Evolutionary conservation across 2,329 filamentous ascomycete species (phyloP).

Genomic region (Setomelanomma holmii): DNA sequence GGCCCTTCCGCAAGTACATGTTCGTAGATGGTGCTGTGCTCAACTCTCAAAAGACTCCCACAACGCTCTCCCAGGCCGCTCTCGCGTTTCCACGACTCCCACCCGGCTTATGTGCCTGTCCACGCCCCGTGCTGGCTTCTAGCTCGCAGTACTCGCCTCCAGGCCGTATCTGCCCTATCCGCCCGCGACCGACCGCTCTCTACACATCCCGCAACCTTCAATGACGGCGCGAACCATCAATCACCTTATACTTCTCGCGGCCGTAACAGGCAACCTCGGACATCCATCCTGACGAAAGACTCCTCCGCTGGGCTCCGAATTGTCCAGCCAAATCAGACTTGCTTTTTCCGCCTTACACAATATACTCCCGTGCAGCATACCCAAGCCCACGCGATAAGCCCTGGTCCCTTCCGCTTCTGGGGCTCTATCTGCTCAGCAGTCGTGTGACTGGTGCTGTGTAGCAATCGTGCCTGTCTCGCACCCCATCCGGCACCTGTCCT

Average conservation of each 20-base stretch:
- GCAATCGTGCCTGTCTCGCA: conserved; percentile 22
- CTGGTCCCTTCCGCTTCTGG: conserved; percentile 36
- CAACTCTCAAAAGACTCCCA: conserved; percentile 41
- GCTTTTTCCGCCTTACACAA: conserved; percentile 26
- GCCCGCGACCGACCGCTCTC: conserved; percentile 12
- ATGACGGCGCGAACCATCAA: conserved; percentile 53
- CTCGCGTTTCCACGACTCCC: conserved; percentile 20
- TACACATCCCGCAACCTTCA: conserved; percentile 37
- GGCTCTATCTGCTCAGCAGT: conserved; percentile 27
- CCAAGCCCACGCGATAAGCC: conserved; percentile 50
- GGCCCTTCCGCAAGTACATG: conserved; percentile 38
- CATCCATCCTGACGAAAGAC: conserved; percentile 18
- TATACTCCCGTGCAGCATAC: conserved; percentile 28
- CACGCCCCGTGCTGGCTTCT: conserved; percentile 29
- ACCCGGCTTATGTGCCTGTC: conserved; percentile 29
- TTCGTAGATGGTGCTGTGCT: conserved; percentile 18
- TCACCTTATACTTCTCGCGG: conserved; percentile 52
- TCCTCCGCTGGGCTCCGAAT: too few species aligned
- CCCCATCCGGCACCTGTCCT: conserved; percentile 21
- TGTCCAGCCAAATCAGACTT: conserved; percentile 28
- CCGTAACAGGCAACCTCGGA: conserved; percentile 48
- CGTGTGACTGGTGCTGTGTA: conserved; percentile 39
- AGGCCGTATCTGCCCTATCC: conserved; percentile 22
- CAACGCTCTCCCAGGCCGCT: conserved; percentile 26
- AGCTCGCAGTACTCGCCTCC: conserved; percentile 22